Conservation (phyloP, 371 early-diverging fungal genomes). For the Actinomortierella ambigua region DNA sequence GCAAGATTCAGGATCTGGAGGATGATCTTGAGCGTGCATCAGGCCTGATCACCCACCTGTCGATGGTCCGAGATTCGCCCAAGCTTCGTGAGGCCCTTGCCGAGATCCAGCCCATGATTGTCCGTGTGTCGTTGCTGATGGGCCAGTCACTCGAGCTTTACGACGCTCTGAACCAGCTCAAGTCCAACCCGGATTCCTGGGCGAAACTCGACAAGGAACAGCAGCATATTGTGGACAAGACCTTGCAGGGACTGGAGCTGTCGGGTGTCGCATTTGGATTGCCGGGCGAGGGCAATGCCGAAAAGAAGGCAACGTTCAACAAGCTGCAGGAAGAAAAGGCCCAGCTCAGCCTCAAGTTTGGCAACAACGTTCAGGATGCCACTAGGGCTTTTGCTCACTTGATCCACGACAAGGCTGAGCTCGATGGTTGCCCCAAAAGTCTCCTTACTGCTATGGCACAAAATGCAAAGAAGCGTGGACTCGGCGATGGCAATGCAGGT, state of each 20-base stretch:
- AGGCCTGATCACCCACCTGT: slow-evolving; percentile 63
- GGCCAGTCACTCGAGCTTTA: slow-evolving; percentile 65
- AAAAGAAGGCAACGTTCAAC: slow-evolving; percentile 60
- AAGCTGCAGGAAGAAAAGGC: slow-evolving; percentile 63
- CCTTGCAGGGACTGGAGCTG: slow-evolving; percentile 61
- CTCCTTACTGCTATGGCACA: slow-evolving; percentile 56
- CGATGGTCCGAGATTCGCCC: slow-evolving; percentile 64
- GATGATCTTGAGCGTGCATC: slow-evolving; percentile 60
- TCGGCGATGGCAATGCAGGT: slow-evolving; percentile 48
- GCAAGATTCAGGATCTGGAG: slow-evolving; percentile 59
- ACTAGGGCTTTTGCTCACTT: slow-evolving; percentile 63
- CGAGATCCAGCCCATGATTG: slow-evolving; percentile 59
- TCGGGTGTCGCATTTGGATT: slow-evolving; percentile 64
- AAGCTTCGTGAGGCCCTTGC: slow-evolving; percentile 64
- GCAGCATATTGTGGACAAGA: slow-evolving; percentile 62
- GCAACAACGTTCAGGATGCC: slow-evolving; percentile 67
- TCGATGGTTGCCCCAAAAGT: slow-evolving; percentile 59
- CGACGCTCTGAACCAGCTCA: slow-evolving; percentile 57
- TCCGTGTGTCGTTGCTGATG: slow-evolving; percentile 59
- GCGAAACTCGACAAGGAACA: slow-evolving; percentile 54
- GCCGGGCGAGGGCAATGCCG: slow-evolving; percentile 46
- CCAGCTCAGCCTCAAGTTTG: slow-evolving; percentile 58
- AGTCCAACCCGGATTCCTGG: slow-evolving; percentile 48
- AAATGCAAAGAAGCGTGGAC: slow-evolving; percentile 52
- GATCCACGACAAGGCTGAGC: slow-evolving; percentile 50